Conservation (phyloP, 148 eudicot genomes). For the Tetragonia tetragonoides region DNA sequence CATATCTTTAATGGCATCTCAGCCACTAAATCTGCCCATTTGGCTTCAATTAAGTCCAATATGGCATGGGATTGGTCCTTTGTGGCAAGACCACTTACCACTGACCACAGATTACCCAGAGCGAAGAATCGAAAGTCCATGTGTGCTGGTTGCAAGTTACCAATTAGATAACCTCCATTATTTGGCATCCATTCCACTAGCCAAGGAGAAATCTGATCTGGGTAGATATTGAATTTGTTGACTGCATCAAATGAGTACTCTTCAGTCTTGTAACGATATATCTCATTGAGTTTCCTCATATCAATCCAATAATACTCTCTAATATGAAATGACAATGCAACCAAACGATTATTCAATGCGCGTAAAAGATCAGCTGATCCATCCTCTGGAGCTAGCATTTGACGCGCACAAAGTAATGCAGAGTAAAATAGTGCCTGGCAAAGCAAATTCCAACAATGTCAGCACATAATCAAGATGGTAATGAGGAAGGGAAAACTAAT, state of each 20-base stretch:
- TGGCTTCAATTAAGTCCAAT: conserved; percentile 58
- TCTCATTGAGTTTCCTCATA: conserved; percentile 54
- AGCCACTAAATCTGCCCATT: conserved; percentile 54
- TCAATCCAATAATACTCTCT: conserved; percentile 62
- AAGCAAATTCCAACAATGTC: not conserved
- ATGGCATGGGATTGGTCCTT: conserved; percentile 54
- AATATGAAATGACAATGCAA: conserved; percentile 60
- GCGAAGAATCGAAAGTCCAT: conserved; percentile 70
- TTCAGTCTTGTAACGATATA: conserved; percentile 65
- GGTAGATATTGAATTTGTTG: conserved; percentile 66
- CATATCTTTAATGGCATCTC: conserved; percentile 68
- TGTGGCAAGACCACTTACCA: conserved; percentile 54
- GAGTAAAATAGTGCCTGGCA: conserved; percentile 59
- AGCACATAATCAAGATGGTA: not conserved
- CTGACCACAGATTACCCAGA: conserved; percentile 58
- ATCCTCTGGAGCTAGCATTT: conserved; percentile 57
- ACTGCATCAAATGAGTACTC: conserved; percentile 65
- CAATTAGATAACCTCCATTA: conserved; percentile 59
- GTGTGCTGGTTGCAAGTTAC: conserved; percentile 61
- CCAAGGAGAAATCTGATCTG: conserved; percentile 67
- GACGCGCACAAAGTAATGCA: conserved; percentile 53
- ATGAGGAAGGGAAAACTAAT: not conserved
- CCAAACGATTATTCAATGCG: conserved; percentile 54
- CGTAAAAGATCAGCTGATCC: conserved; percentile 52
- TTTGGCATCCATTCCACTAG: conserved; percentile 59